Percentiles rank a stretch among this genome's conserved stretches.
These are phyloP conservation scores for Sistotremastrum niveocremeum DNA, from an alignment of 768 basidiomycete genomes.

Conservation along the genomic window DNA sequence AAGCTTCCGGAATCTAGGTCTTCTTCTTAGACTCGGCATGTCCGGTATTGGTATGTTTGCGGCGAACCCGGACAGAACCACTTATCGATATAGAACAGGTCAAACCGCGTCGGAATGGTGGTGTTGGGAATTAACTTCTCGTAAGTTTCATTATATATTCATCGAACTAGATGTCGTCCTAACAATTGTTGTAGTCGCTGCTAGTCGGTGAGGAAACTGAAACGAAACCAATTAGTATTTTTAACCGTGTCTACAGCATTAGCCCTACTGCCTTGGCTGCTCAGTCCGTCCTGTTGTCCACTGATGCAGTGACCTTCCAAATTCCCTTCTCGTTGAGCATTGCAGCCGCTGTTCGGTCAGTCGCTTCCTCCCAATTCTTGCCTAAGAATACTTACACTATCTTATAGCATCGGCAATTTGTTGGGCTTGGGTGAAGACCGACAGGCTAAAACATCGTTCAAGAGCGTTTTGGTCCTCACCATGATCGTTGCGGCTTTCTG, in stretches of 20 bases:
- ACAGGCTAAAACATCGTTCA: slow-evolving; percentile 22
- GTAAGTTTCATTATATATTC: slow-evolving; percentile 4
- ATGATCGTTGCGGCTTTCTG: too few species aligned
- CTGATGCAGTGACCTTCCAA: slow-evolving; percentile 20
- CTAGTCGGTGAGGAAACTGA: slow-evolving; percentile 9
- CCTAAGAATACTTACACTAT: background rate
- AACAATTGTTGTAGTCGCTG: slow-evolving; percentile 8
- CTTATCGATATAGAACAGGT: background rate
- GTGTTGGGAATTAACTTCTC: slow-evolving; percentile 27
- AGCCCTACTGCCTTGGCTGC: slow-evolving; percentile 29
- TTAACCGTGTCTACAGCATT: slow-evolving; percentile 13
- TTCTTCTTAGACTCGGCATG: slow-evolving; percentile 25
- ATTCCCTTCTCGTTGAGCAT: slow-evolving; percentile 25
- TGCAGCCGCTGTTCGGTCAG: slow-evolving; percentile 25
- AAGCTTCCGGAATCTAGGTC: slow-evolving; percentile 14
- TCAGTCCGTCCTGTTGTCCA: slow-evolving; percentile 27
- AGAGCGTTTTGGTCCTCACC: too few species aligned
- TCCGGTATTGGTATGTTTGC: slow-evolving; percentile 16
- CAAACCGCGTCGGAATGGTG: slow-evolving; percentile 32
- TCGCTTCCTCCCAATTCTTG: background rate
- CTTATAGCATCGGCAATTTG: slow-evolving; percentile 24
- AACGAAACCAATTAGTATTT: background rate
- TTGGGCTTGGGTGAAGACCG: slow-evolving; percentile 26
- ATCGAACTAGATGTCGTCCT: background rate
- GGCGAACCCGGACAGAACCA: too few species aligned